A percentile compares a stretch with the other conserved stretches of the same genome.
Conservation (phyloP, 176 grass and related monocot species). For the Aegilops sharonensis region DNA sequence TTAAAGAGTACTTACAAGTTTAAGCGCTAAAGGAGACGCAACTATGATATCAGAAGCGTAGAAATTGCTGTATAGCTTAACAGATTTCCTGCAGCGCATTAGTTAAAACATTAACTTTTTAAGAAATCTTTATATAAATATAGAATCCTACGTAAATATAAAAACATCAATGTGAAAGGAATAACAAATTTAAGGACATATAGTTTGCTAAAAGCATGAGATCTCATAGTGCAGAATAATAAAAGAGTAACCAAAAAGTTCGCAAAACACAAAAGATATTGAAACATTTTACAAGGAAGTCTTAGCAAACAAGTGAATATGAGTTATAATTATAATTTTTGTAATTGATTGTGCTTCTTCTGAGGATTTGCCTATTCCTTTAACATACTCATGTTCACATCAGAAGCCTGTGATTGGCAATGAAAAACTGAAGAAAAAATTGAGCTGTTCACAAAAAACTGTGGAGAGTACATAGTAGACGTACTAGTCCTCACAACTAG, state of each 20-base stretch:
- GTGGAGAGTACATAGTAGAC: background rate
- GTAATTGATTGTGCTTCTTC: background rate
- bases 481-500: background rate
- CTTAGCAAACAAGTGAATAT: background rate
- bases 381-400: background rate
- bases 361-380: slow-evolving; percentile 7
- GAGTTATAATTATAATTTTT: background rate
- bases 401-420: background rate
- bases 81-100: slow-evolving; percentile 68
- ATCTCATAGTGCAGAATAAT: slow-evolving; percentile 10
- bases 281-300: background rate
- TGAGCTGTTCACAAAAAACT: background rate
- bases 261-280: background rate
- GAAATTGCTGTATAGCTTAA: slow-evolving; percentile 92
- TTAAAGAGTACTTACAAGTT: slow-evolving; percentile 54
- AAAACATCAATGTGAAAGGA: slow-evolving; percentile 11
- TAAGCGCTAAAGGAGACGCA: slow-evolving; percentile 89
- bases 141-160: background rate
- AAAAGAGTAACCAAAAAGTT: background rate
- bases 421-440: background rate
- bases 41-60: slow-evolving; percentile 96
- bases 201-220: background rate
- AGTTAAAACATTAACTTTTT: slow-evolving; percentile 23
- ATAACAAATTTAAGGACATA: background rate
- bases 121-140: slow-evolving; percentile 20